phyloP scores from a whole-genome alignment of 164 flowering plant genomes.

The Cinnamomum micranthum region DNA sequence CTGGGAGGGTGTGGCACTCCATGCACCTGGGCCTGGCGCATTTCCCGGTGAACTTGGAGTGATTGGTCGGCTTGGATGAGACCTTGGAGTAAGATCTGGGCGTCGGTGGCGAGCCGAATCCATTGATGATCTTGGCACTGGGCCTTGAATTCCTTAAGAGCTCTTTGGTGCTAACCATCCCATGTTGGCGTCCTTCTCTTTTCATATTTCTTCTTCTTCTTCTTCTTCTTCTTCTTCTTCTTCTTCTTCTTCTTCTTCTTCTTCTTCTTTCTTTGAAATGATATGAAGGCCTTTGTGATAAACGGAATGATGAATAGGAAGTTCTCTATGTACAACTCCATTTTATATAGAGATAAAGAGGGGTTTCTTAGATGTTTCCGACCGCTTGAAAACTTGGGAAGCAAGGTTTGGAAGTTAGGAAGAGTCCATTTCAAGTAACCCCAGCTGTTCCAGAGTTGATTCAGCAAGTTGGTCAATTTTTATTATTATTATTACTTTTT shows the following conservation, averaged over 20 bases:
- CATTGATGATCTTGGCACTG: slow-evolving; percentile 21
- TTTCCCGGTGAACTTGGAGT: slow-evolving; percentile 77
- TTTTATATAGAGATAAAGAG: too few relatives aligned
- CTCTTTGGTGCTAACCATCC: slow-evolving; percentile 45
- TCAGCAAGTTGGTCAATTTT: too few relatives aligned
- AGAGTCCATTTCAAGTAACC: too few relatives aligned
- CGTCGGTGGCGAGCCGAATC: slow-evolving; percentile 37
- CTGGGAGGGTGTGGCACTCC: slow-evolving; percentile 47
- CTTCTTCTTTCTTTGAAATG: not conserved
- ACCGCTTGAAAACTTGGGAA: slow-evolving; percentile 2
- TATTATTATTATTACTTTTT: too few relatives aligned
- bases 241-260: too few relatives aligned
- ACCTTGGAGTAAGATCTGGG: slow-evolving; percentile 63
- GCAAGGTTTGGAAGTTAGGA: not conserved
- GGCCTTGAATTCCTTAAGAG: slow-evolving; percentile 33
- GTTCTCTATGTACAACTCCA: too few relatives aligned
- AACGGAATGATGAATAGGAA: too few relatives aligned
- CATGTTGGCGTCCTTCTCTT: slow-evolving; percentile 78
- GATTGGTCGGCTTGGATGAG: slow-evolving; percentile 66
- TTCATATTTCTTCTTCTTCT: slow-evolving; percentile 32
- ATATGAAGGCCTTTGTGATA: not conserved
- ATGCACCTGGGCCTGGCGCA: slow-evolving; percentile 39
- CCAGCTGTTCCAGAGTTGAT: too few relatives aligned
- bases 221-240: too few relatives aligned
- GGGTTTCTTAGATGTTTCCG: too few relatives aligned